Conservation (phyloP, 306 rosid species). For the Quercus dentata region DNA sequence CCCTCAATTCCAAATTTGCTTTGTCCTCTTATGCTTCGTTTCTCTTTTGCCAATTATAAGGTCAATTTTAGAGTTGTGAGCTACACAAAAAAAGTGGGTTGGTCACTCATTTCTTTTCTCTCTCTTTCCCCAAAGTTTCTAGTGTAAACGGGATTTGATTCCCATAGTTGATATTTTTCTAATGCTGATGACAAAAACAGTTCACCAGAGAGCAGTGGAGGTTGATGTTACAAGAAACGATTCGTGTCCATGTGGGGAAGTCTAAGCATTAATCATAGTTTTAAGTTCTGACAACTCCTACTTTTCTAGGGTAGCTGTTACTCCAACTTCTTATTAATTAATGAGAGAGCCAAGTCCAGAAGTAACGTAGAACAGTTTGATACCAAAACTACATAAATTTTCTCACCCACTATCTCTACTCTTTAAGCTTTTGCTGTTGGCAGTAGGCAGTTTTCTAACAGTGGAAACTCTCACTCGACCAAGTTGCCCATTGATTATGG, state of each 20-base stretch:
- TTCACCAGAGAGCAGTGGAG: too few relatives aligned
- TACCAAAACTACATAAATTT: neutral
- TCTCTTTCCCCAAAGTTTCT: too few relatives aligned
- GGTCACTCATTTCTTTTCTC: too few relatives aligned
- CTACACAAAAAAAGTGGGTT: too few relatives aligned
- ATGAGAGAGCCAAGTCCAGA: neutral
- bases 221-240: neutral
- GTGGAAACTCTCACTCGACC: neutral
- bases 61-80: neutral
- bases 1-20: neutral
- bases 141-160: too few relatives aligned
- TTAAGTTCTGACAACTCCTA: neutral
- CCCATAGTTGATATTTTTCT: too few relatives aligned
- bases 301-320: neutral
- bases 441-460: neutral
- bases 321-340: neutral
- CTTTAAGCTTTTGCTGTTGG: neutral
- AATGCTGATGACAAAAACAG: too few relatives aligned
- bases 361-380: neutral
- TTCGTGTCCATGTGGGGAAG: neutral
- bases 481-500: neutral
- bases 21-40: neutral
- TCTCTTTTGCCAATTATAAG: neutral
- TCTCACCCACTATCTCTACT: neutral
- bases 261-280: neutral